Base-by-base conservation (phyloP, 306 rosid species). In the Abrus pulchellus region DNA sequence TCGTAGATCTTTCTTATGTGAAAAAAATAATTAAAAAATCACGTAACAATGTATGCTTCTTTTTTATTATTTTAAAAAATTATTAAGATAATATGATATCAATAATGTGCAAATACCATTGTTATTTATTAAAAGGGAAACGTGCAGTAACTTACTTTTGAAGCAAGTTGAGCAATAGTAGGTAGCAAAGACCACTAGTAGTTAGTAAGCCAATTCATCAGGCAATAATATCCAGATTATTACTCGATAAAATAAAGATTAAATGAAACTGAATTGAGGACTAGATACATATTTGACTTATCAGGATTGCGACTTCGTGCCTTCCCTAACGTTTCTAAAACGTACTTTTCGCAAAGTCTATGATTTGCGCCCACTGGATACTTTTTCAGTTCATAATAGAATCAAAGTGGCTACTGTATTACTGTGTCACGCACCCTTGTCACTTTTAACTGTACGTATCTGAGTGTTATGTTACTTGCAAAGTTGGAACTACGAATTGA, bases 321-420 rank as follows among this genome's bases (percentile, higher is more conserved):
- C 86, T 74, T 80, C 84, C 74, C 84, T 78, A 47, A 70, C 84
- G 76, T 83, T 79, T 82, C 86, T 80, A 74, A 72, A 75, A 59
- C 65, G 77, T 62, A 75, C 91, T 86, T 87, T 82, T 79, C 84
- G 9, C 83, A 85, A 87, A 86, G 87, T 77, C 87, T 79, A 77
- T 81, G 87, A 74, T 75, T 69, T 76, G 86, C 66, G 88, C 90
- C 90, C 93, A 88, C 91, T 72, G 59, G 83, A 83, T 66, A 63
- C 80, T 80, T 87, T 71, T 77, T 78, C 76, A 75, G 72, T 75
- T 81, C 86, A 83, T 74, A 71, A 82, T 84, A 79, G 77, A 73
- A 84, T 84, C 83, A 76, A 83, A 63, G 84, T 85, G 56, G 80
- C 49, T 68, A 56, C 57, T 90, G 80, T 59, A 87, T 90, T 87